A percentile compares a stretch with the other conserved stretches of the same genome.
Evolutionary conservation across 345 rosid genomes (phyloP).

Genomic region (Eutrema yunnanense): DNA sequence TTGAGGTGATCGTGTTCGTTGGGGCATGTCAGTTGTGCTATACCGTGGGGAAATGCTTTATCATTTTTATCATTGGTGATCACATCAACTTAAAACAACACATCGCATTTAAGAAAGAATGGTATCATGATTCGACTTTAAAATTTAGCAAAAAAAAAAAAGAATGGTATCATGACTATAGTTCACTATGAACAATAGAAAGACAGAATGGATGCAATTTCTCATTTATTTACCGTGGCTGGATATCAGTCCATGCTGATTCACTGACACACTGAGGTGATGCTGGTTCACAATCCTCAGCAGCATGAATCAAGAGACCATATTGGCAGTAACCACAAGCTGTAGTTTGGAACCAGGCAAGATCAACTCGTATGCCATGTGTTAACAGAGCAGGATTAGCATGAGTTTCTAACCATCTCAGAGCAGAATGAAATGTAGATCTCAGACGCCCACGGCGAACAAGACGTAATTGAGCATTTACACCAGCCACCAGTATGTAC

Average conservation of each 20-base stretch:
- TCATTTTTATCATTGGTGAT: too few species aligned
- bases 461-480: slow-evolving; percentile 89
- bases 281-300: slow-evolving; percentile 42
- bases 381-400: slow-evolving; percentile 78
- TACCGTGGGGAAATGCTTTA: too few species aligned
- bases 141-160: too few species aligned
- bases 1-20: too few species aligned
- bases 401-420: slow-evolving; percentile 87
- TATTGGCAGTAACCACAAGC: slow-evolving; percentile 79
- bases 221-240: slow-evolving; percentile 45
- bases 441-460: slow-evolving; percentile 77
- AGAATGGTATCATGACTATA: neutral
- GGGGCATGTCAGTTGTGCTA: too few species aligned
- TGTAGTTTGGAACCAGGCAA: slow-evolving; percentile 93
- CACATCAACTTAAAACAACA: neutral
- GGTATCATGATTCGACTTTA: too few species aligned
- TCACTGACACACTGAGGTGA: slow-evolving; percentile 36
- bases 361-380: slow-evolving; percentile 63
- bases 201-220: neutral
- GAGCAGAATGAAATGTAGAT: slow-evolving; percentile 60
- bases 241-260: slow-evolving; percentile 36
- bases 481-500: slow-evolving; percentile 95
- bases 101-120: neutral
- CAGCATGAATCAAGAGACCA: slow-evolving; percentile 71
- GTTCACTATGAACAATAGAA: neutral